phyloP scores from a whole-genome alignment of 257 asterid genomes.

The Fraxinus anomala region DNA sequence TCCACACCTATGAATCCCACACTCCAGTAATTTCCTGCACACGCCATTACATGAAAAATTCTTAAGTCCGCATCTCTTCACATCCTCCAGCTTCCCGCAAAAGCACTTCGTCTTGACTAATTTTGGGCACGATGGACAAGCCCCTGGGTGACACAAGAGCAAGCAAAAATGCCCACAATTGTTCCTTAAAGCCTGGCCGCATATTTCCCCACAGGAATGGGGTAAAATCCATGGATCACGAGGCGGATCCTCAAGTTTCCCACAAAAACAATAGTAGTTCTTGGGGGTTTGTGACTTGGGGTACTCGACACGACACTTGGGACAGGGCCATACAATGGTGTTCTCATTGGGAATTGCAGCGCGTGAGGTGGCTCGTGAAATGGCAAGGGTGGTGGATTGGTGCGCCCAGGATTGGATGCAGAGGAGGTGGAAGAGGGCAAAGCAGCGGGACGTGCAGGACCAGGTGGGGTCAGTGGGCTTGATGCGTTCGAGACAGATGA shows the following conservation, averaged over 20 bases:
- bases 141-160: conserved; percentile 89
- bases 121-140: conserved; percentile 92
- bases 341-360: conserved; percentile 54
- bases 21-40: conserved; percentile 58
- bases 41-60: conserved; percentile 61
- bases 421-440: conserved; percentile 83
- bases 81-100: conserved; percentile 77
- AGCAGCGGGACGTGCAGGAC: conserved; percentile 87
- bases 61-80: conserved; percentile 84
- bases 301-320: conserved; percentile 87
- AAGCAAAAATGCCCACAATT: conserved; percentile 83
- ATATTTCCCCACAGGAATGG: conserved; percentile 90
- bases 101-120: conserved; percentile 65
- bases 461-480: conserved; percentile 84
- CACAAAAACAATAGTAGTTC: conserved; percentile 74
- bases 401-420: conserved; percentile 96
- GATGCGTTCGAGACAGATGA: conserved; percentile 91
- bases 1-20: conserved; percentile 67
- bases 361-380: conserved; percentile 76
- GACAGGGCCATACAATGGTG: conserved; percentile 82
- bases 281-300: conserved; percentile 65
- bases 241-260: conserved; percentile 72
- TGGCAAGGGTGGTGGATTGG: conserved; percentile 70
- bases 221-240: conserved; percentile 94
- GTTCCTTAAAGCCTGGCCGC: conserved; percentile 64